Evolutionary conservation across 495 filamentous ascomycete species (phyloP).

Genomic region (Podospora fimiseda): DNA sequence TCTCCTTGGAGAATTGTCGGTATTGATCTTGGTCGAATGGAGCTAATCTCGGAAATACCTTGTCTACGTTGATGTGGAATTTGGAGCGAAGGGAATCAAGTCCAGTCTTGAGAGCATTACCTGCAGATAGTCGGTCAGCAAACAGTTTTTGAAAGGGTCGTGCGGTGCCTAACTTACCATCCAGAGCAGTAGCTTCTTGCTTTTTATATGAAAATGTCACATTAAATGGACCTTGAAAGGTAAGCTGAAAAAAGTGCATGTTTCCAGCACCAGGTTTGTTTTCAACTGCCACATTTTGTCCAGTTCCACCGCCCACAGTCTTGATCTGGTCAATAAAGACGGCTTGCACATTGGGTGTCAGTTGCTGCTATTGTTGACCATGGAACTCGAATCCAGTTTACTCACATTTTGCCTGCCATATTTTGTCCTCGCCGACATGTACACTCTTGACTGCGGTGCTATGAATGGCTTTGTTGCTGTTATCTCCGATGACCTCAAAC

Average conservation of each 20-base stretch:
- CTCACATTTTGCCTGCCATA: constrained; percentile 18
- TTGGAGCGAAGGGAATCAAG: constrained; percentile 13
- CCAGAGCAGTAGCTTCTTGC: background rate
- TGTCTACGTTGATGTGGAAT: constrained; percentile 63
- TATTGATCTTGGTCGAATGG: constrained; percentile 68
- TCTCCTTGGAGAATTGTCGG: constrained; percentile 64
- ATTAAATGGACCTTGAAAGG: constrained; percentile 79
- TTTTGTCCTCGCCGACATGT: constrained; percentile 10
- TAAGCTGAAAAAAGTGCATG: constrained; percentile 78
- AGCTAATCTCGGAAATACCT: constrained; percentile 59
- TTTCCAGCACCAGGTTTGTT: constrained; percentile 65
- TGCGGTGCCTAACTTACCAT: constrained; percentile 4
- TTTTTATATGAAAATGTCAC: background rate
- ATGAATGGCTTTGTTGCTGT: constrained; percentile 42
- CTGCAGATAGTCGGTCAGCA: constrained; percentile 54
- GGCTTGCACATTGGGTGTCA: constrained; percentile 4
- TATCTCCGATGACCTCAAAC: constrained; percentile 12
- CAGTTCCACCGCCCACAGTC: constrained; percentile 1
- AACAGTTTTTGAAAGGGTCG: constrained; percentile 65
- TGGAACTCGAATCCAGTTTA: too few species aligned
- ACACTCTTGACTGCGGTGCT: constrained; percentile 9
- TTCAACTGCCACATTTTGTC: constrained; percentile 55
- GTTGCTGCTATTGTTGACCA: too few species aligned
- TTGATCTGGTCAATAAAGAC: constrained; percentile 8
- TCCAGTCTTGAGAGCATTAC: background rate